Base-by-base conservation (phyloP, 768 basidiomycete genomes). In the Mrakia frigida region DNA sequence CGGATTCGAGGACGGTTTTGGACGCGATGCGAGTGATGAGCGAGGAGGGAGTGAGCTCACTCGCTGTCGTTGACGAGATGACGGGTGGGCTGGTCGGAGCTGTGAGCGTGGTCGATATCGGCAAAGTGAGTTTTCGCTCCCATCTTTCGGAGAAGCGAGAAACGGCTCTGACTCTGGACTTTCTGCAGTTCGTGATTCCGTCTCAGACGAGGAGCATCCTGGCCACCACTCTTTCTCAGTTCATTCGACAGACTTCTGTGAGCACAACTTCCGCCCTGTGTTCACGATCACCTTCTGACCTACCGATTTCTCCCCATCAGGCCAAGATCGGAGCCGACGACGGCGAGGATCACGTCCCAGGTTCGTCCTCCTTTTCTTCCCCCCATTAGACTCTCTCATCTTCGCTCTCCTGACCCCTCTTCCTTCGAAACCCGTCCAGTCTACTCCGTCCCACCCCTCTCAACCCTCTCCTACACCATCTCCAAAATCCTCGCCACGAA, bases 401-500 rank as follows among this genome's bases (percentile, higher is more conserved):
- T 14, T n/a, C n/a, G n/a, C 43, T 43, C 10, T 14, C 43, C 16
- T 13, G 43, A 11, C 43, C 11, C 43, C 43, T 43, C 46, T 50
- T 6, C 46, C 46, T 50, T 21, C 2, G 3, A 18, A n/a, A n/a
- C n/a, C n/a, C n/a, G n/a, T n/a, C n/a, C 10, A 25, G 65, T 68
- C 37, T 68, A 68, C 37, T 68, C 65, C 35, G 65, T 68, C 65
- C 37, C 65, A n/a, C 65, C 65, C 21, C 25, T 25, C 14, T 37
- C 65, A 18, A 68, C 65, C 14, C 65, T 68, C 37, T 68, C 65
- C 14, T 68, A 68, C 37, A 68, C 65, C 39, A 41, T 68, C 65
- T 68, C 65, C 65, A 68, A 68, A 43, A 39, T 68, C 37, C 65
- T 68, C 37, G 65, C 65, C 65, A 68, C 65, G 18, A 68, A 68